Evolutionary conservation across 345 rosid genomes (phyloP).

Genomic region (Leavenworthia alabamica): DNA sequence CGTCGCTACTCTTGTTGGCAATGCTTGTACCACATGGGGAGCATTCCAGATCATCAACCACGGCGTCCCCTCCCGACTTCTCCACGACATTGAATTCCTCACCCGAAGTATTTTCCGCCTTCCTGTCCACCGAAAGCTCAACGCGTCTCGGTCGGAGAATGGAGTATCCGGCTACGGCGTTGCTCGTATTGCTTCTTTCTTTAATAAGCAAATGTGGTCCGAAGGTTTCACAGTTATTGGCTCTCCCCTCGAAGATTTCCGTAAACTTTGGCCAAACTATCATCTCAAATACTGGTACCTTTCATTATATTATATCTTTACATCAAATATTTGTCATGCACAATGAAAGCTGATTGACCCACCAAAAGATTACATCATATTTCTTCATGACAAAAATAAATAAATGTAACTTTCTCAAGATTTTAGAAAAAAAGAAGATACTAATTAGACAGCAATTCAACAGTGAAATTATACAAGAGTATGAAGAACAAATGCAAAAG

Average conservation of each 20-base stretch:
- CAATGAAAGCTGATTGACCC: slow-evolving; percentile 48
- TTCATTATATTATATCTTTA: too few relatives aligned
- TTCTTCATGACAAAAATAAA: too few relatives aligned
- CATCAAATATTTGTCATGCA: too few relatives aligned
- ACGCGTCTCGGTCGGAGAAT: slow-evolving; percentile 57
- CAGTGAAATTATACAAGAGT: slow-evolving; percentile 53
- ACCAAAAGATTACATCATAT: slow-evolving; percentile 24
- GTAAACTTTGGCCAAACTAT: slow-evolving; percentile 77
- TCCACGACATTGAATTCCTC: slow-evolving; percentile 41
- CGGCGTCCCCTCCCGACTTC: slow-evolving; percentile 47
- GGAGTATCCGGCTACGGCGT: slow-evolving; percentile 78
- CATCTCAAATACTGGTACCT: slow-evolving; percentile 51
- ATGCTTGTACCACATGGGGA: slow-evolving; percentile 81
- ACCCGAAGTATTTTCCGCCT: slow-evolving; percentile 50
- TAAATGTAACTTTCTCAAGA: too few relatives aligned
- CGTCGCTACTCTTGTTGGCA: slow-evolving; percentile 42
- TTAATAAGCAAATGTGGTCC: slow-evolving; percentile 90
- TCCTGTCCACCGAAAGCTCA: slow-evolving; percentile 55
- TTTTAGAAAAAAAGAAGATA: too few relatives aligned
- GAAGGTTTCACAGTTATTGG: slow-evolving; percentile 88
- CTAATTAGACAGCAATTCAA: background rate
- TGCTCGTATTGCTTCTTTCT: slow-evolving; percentile 68
- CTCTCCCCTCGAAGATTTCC: slow-evolving; percentile 66
- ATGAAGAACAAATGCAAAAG: slow-evolving; percentile 61
- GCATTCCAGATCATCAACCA: slow-evolving; percentile 70